Percentiles rank a stretch among this genome's conserved stretches.
phyloP scores from a whole-genome alignment of 2,329 filamentous ascomycete species.

The Alternaria incomplexa region DNA sequence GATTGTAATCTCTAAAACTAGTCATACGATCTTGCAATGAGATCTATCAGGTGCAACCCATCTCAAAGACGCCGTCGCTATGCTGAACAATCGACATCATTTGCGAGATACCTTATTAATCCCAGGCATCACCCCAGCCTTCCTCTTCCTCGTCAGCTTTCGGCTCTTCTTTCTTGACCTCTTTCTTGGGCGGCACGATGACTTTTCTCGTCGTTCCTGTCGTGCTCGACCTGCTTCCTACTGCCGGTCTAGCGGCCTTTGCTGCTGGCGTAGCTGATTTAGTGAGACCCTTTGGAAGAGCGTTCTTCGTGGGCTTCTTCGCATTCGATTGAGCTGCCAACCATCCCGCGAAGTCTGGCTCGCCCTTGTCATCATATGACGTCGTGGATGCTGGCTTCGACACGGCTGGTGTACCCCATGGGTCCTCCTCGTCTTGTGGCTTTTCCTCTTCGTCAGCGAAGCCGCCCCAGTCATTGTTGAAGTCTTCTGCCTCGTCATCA shows the following conservation, averaged over 20 bases:
- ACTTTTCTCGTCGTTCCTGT: constrained; percentile 41
- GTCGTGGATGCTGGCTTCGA: constrained; percentile 47
- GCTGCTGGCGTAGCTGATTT: constrained; percentile 59
- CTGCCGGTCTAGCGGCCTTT: constrained; percentile 41
- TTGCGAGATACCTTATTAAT: constrained; percentile 3
- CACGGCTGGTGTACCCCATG: constrained; percentile 56
- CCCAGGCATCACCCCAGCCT: constrained; percentile 50
- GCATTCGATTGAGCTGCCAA: constrained; percentile 81
- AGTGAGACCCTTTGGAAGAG: constrained; percentile 80
- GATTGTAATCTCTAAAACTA: background rate
- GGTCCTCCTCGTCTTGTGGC: constrained; percentile 59
- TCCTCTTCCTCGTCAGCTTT: constrained; percentile 52
- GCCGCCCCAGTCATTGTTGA: constrained; percentile 76
- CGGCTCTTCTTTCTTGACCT: constrained; percentile 39
- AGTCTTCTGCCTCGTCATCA: constrained; percentile 60
- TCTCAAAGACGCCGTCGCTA: constrained; percentile 15
- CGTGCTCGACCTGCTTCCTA: constrained; percentile 38
- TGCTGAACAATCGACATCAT: constrained; percentile 9
- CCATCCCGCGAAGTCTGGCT: constrained; percentile 97
- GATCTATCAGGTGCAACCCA: constrained; percentile 1
- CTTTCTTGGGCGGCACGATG: constrained; percentile 36
- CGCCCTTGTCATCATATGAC: constrained; percentile 80
- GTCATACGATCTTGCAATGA: background rate
- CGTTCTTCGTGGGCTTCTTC: constrained; percentile 69
- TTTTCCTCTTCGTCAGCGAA: constrained; percentile 63